Conservation (phyloP, 441 rosid genomes). For the Gossypium davidsonii region DNA sequence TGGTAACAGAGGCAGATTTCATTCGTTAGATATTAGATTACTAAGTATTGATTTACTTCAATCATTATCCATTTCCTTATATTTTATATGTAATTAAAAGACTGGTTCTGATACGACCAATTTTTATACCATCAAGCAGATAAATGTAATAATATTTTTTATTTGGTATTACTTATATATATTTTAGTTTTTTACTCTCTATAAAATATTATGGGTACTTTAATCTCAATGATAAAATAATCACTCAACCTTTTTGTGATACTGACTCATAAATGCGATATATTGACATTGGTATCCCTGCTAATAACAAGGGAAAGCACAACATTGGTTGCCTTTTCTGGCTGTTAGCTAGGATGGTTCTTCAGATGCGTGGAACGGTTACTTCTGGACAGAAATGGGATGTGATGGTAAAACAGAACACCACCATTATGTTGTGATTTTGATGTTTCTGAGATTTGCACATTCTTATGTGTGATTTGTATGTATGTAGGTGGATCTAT, state of each 20-base stretch:
- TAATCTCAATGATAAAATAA: no score
- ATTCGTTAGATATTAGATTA: conserved; percentile 4
- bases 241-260: conserved; percentile 33
- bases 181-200: no score
- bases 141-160: not conserved
- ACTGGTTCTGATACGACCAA: not conserved
- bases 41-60: not conserved
- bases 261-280: conserved; percentile 84
- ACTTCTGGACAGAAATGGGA: conserved; percentile 80
- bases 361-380: conserved; percentile 90
- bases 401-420: conserved; percentile 55
- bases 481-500: conserved; percentile 62
- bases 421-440: not conserved
- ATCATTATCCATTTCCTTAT: not conserved
- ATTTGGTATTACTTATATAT: no score
- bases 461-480: not conserved
- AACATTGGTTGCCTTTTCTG: conserved; percentile 89
- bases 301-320: conserved; percentile 96
- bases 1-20: not conserved
- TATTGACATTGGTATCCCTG: conserved; percentile 90
- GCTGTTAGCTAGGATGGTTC: conserved; percentile 91
- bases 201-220: no score
- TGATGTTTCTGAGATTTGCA: not conserved
- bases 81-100: not conserved
- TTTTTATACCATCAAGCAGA: not conserved